Conservation (phyloP, 768 basidiomycete genomes). For the Termitomyces sp. region DNA sequence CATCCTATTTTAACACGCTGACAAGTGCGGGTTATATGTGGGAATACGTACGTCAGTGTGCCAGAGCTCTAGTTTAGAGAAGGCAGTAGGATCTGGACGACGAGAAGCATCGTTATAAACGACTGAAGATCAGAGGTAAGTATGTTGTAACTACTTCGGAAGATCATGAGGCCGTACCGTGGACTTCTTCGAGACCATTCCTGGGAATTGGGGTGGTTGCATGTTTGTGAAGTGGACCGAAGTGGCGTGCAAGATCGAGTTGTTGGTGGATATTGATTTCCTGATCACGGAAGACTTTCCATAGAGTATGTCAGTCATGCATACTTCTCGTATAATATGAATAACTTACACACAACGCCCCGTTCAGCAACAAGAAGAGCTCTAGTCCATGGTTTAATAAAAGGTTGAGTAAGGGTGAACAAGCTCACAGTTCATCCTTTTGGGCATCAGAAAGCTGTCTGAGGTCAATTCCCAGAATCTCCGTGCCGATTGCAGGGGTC, state of each 20-base stretch:
- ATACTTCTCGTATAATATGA: neutral
- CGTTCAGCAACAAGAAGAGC: slow-evolving; percentile 74
- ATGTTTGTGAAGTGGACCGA: slow-evolving; percentile 77
- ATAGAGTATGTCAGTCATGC: neutral
- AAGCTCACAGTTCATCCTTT: slow-evolving; percentile 73
- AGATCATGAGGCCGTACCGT: slow-evolving; percentile 39
- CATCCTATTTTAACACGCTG: neutral
- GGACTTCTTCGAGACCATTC: slow-evolving; percentile 73
- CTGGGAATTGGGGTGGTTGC: slow-evolving; percentile 77
- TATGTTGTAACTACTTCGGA: slow-evolving; percentile 2
- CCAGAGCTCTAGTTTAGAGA: slow-evolving; percentile 75
- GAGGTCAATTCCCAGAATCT: slow-evolving; percentile 70
- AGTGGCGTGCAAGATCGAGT: slow-evolving; percentile 68
- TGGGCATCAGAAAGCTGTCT: slow-evolving; percentile 61
- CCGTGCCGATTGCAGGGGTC: slow-evolving; percentile 73
- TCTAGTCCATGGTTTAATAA: slow-evolving; percentile 29
- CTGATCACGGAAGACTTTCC: slow-evolving; percentile 76
- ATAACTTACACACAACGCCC: slow-evolving; percentile 60
- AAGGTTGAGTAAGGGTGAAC: neutral
- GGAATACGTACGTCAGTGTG: slow-evolving; percentile 64
- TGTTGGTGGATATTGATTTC: slow-evolving; percentile 66
- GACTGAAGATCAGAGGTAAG: slow-evolving; percentile 33
- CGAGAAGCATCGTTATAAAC: slow-evolving; percentile 68
- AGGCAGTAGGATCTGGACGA: slow-evolving; percentile 60
- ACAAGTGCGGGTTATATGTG: neutral